A percentile compares a stretch with the other conserved stretches of the same genome.
These are phyloP conservation scores for Clitopilus passeckerianus DNA, from an alignment of 768 basidiomycete genomes.

Conservation along the genomic window DNA sequence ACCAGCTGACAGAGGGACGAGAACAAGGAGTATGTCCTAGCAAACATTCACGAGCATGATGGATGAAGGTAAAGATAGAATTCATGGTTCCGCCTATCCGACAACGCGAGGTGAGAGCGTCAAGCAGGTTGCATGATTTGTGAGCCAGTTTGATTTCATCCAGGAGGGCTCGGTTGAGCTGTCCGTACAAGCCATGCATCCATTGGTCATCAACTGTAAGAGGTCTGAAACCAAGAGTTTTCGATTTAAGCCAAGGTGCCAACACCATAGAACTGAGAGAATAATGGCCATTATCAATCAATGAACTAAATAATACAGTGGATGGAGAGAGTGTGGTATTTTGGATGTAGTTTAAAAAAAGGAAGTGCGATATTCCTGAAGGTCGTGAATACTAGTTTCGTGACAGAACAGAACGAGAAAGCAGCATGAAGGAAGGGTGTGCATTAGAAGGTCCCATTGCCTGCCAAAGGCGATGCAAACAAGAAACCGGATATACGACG, in stretches of 20 bases:
- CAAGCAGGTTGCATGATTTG: too few relatives aligned
- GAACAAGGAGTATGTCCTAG: too few relatives aligned
- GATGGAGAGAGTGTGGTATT: slow-evolving; percentile 1
- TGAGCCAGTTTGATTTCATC: too few relatives aligned
- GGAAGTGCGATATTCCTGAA: slow-evolving; percentile 16
- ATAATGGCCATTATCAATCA: slow-evolving; percentile 19
- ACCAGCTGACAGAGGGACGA: too few relatives aligned
- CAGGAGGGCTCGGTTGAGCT: too few relatives aligned
- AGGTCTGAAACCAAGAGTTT: background rate
- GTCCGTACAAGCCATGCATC: too few relatives aligned
- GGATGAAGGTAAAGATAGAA: too few relatives aligned
- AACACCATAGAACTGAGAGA: background rate
- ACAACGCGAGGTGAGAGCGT: too few relatives aligned
- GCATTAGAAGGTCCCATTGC: background rate
- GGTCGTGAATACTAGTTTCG: slow-evolving; percentile 18
- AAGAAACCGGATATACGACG: slow-evolving; percentile 15
- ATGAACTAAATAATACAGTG: slow-evolving; percentile 27
- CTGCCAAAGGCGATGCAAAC: slow-evolving; percentile 7
- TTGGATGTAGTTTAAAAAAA: slow-evolving; percentile 9
- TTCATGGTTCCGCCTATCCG: too few relatives aligned
- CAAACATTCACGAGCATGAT: too few relatives aligned
- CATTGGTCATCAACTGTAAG: too few relatives aligned
- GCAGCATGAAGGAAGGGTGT: slow-evolving; percentile 6
- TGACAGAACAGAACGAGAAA: slow-evolving; percentile 13
- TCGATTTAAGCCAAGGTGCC: background rate